A percentile compares a stretch with the other conserved stretches of the same genome.
These are phyloP conservation scores for Neophaeococcomyces aloes DNA, from an alignment of 2,329 filamentous ascomycete genomes.

Conservation along the genomic window DNA sequence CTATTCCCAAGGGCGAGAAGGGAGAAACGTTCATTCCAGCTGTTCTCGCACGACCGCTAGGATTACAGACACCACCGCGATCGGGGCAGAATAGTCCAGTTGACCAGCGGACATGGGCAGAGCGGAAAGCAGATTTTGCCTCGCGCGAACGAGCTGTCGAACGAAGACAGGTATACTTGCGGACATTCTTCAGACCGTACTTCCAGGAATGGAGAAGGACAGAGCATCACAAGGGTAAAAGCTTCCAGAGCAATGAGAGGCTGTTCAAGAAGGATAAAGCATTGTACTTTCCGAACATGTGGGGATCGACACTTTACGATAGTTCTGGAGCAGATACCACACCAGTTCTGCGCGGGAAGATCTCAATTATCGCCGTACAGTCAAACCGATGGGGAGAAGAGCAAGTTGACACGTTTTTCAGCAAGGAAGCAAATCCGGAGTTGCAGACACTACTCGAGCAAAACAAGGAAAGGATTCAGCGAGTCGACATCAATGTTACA, in stretches of 20 bases:
- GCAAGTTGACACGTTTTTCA: conserved; percentile 65
- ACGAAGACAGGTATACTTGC: conserved; percentile 65
- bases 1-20: conserved; percentile 23
- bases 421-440: conserved; percentile 55
- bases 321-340: conserved; percentile 59
- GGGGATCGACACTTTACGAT: conserved; percentile 59
- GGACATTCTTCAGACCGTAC: conserved; percentile 74
- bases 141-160: conserved; percentile 75
- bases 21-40: conserved; percentile 40
- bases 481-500: conserved; percentile 81
- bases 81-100: conserved; percentile 73
- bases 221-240: conserved; percentile 68
- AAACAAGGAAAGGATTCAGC: conserved; percentile 50
- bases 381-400: conserved; percentile 75
- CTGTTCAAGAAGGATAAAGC: conserved; percentile 73
- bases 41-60: conserved; percentile 62
- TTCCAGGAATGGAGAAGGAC: conserved; percentile 94
- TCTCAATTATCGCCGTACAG: conserved; percentile 72
- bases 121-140: conserved; percentile 70
- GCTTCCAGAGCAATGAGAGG: conserved; percentile 74
- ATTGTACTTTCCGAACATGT: conserved; percentile 88
- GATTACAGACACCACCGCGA: conserved; percentile 61
- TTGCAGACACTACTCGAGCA: conserved; percentile 53
- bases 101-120: conserved; percentile 54
- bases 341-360: conserved; percentile 57